These are phyloP conservation scores for Gryganskiella cystojenkinii DNA, from an alignment of 192 early-diverging fungal genomes.

Conservation along the genomic window DNA sequence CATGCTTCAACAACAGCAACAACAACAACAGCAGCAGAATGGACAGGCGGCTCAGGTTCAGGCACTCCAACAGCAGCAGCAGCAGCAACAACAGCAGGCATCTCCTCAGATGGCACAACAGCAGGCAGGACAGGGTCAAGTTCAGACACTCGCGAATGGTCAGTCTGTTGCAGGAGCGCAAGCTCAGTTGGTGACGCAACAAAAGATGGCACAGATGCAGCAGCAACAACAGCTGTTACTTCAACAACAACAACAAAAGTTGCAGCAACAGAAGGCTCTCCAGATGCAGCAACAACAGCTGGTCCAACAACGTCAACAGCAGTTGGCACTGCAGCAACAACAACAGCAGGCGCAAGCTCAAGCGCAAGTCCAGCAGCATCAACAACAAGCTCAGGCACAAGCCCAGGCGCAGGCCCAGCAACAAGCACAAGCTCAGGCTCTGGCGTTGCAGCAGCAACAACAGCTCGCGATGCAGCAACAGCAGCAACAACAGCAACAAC, in stretches of 20 bases:
- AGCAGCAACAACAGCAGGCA: conserved; percentile 35
- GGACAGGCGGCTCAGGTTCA: conserved; percentile 20
- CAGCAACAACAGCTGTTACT: conserved; percentile 37
- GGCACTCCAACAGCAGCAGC: conserved; percentile 23
- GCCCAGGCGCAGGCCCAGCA: conserved; percentile 26
- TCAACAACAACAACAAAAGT: conserved; percentile 31
- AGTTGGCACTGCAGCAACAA: conserved; percentile 30
- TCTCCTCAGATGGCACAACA: conserved; percentile 36
- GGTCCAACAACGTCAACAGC: conserved; percentile 29
- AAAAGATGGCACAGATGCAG: conserved; percentile 24
- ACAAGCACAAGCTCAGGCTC: conserved; percentile 31
- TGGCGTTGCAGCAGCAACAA: conserved; percentile 37
- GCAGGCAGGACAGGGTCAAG: conserved; percentile 11
- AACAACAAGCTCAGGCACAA: conserved; percentile 31
- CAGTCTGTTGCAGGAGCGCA: conserved; percentile 42
- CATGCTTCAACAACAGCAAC: conserved; percentile 20
- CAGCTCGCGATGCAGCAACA: conserved; percentile 39
- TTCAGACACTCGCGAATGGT: conserved; percentile 11
- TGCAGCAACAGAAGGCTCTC: conserved; percentile 30
- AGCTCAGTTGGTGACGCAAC: conserved; percentile 26
- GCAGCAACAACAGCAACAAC: conserved; percentile 29
- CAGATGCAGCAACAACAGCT: conserved; percentile 27
- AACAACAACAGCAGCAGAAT: conserved; percentile 29
- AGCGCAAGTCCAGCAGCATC: conserved; percentile 21
- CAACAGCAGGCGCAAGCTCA: conserved; percentile 2